phyloP scores from a whole-genome alignment of 1,284 basidiomycete genomes.

The Trametes polyzona region DNA sequence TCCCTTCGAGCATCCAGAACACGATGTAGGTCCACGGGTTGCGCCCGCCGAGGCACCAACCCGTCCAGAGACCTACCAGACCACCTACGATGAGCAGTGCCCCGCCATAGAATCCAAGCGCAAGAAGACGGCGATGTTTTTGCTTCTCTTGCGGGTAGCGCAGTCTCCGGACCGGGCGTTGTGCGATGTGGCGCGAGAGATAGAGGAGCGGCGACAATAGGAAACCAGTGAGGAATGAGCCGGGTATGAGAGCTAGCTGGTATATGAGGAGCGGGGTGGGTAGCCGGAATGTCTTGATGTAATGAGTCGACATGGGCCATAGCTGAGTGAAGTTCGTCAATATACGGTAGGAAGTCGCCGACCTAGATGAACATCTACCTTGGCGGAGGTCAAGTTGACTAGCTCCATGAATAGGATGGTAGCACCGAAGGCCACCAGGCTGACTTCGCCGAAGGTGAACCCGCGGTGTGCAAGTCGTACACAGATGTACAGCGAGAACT shows the following conservation, averaged over 20 bases:
- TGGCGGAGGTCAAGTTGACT: conserved; percentile 79
- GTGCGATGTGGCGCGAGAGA: conserved; percentile 91
- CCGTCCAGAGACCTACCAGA: conserved; percentile 91
- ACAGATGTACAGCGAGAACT: conserved; percentile 89
- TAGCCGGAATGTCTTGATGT: conserved; percentile 90
- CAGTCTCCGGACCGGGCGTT: conserved; percentile 87
- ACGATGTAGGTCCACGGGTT: conserved; percentile 92
- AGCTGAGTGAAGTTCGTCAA: conserved; percentile 52
- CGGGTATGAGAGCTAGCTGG: conserved; percentile 93
- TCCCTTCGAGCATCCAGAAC: conserved; percentile 76
- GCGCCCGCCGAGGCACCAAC: conserved; percentile 84
- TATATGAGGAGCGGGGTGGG: conserved; percentile 93
- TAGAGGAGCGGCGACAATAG: conserved; percentile 94
- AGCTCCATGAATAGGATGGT: conserved; percentile 88
- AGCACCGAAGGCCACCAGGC: conserved; percentile 86
- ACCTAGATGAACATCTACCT: conserved; percentile 53
- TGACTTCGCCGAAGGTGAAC: conserved; percentile 95
- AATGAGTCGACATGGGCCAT: conserved; percentile 80
- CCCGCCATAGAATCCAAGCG: conserved; percentile 85
- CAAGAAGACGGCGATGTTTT: conserved; percentile 83
- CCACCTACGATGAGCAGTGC: conserved; percentile 80
- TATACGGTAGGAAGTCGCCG: neutral
- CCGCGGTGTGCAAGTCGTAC: conserved; percentile 90
- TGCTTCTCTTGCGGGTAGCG: conserved; percentile 89
- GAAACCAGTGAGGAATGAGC: conserved; percentile 91